These are phyloP conservation scores for Trichoderma koningiopsis DNA, from an alignment of 2,329 filamentous ascomycete genomes.

Conservation along the genomic window DNA sequence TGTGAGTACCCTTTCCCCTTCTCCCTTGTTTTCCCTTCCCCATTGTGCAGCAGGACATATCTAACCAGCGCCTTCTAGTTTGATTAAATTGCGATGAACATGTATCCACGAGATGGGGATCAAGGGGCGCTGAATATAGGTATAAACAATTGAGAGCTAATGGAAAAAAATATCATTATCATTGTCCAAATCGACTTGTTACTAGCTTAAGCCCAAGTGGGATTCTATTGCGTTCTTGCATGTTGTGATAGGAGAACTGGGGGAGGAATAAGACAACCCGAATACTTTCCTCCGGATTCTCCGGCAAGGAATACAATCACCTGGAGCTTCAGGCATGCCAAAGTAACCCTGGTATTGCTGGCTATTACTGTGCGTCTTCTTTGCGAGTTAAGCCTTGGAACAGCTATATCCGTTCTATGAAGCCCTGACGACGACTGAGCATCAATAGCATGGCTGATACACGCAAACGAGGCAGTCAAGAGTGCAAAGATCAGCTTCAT, in stretches of 20 bases:
- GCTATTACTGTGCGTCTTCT: background rate
- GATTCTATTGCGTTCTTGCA: background rate
- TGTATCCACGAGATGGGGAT: background rate
- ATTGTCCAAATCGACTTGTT: background rate
- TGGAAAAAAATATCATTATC: background rate
- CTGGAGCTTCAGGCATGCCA: background rate
- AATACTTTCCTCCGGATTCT: background rate
- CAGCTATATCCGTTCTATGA: background rate
- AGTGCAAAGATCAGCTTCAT: background rate
- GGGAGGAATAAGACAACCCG: background rate
- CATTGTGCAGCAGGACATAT: too few relatives aligned
- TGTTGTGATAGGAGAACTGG: background rate
- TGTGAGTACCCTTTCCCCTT: constrained; percentile 48
- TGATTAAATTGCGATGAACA: constrained; percentile 34
- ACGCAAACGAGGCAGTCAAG: background rate
- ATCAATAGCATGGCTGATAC: background rate
- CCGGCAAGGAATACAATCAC: background rate
- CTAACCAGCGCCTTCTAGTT: constrained; percentile 33
- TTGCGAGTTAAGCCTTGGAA: background rate
- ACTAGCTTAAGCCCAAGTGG: background rate
- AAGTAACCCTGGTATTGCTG: background rate
- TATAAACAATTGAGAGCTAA: background rate
- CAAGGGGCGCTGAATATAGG: background rate
- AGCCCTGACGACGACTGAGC: background rate
- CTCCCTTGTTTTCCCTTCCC: background rate